Evolutionary conservation across 2,329 filamentous ascomycete genomes (phyloP).

Genomic region (Diaporthe ilicicola): DNA sequence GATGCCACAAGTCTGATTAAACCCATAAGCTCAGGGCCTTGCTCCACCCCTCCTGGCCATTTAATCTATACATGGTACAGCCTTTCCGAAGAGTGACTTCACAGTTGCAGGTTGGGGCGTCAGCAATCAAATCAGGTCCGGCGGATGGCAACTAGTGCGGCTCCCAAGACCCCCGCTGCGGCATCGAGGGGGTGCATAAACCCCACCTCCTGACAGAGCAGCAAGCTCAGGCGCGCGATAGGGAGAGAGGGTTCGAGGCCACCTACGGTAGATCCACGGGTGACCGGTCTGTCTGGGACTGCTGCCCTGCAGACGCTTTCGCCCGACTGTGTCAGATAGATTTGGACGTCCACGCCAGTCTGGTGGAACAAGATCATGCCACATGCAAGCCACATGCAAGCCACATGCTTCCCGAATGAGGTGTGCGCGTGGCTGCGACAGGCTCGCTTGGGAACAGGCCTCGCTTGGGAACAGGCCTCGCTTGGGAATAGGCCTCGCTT

Average conservation of each 20-base stretch:
- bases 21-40: background rate
- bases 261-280: constrained; percentile 17
- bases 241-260: background rate
- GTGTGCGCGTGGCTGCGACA: constrained; percentile 1
- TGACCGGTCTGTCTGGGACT: constrained; percentile 22
- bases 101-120: background rate
- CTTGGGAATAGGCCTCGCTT: too few species aligned
- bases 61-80: background rate
- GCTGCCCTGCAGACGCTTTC: background rate
- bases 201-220: background rate
- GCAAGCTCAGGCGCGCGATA: background rate
- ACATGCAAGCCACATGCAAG: constrained; percentile 21
- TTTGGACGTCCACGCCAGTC: background rate
- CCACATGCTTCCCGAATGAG: background rate
- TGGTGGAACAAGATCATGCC: constrained; percentile 17
- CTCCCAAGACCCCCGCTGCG: constrained; percentile 9
- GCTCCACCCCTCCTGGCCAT: background rate
- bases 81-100: background rate
- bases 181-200: background rate
- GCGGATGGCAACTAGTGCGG: constrained; percentile 10
- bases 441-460: background rate
- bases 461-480: background rate
- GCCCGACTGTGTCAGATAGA: constrained; percentile 8
- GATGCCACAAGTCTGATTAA: background rate
- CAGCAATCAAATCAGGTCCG: background rate